phyloP scores from a whole-genome alignment of 495 filamentous ascomycete genomes.

The Cenococcum geophilum region DNA sequence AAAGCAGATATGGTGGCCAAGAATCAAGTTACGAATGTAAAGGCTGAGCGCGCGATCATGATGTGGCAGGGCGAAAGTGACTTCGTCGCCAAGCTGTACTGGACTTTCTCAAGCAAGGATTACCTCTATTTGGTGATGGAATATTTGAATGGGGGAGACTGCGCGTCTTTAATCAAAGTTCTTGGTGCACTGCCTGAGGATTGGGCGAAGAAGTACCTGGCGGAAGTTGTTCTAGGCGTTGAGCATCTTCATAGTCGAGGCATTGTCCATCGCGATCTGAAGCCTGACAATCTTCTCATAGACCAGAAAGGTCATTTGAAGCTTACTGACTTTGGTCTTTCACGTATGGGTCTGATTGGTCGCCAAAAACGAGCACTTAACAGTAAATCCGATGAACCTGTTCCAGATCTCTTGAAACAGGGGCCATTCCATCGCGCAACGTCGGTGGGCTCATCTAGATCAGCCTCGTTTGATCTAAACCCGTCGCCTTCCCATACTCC shows the following conservation, averaged over 20 bases:
- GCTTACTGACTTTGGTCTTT: conserved; percentile 94
- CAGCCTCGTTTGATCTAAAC: conserved; percentile 81
- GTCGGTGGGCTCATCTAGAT: conserved; percentile 78
- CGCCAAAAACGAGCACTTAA: conserved; percentile 90
- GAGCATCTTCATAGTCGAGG: conserved; percentile 91
- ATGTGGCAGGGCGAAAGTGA: conserved; percentile 99
- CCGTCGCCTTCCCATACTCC: conserved; percentile 80
- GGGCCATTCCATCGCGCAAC: conserved; percentile 80
- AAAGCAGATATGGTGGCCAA: conserved; percentile 99
- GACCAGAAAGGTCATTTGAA: conserved; percentile 96
- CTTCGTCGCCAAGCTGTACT: conserved; percentile 97
- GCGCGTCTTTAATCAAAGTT: conserved; percentile 90
- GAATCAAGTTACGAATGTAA: conserved; percentile 98
- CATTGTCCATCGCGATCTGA: conserved; percentile 93
- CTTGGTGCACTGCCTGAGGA: conserved; percentile 88
- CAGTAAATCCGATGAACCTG: conserved; percentile 66
- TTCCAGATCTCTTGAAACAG: conserved; percentile 85
- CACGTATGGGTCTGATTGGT: conserved; percentile 93
- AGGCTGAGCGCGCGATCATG: conserved; percentile 99
- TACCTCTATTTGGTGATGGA: conserved; percentile 99
- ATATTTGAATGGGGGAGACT: conserved; percentile 95
- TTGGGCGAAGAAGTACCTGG: conserved; percentile 95
- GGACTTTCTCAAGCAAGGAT: conserved; percentile 99
- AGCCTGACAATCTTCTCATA: conserved; percentile 95
- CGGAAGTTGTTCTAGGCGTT: conserved; percentile 88